Evolutionary conservation across 768 basidiomycete species (phyloP).

Genomic region (Xerocomellus intermedius): DNA sequence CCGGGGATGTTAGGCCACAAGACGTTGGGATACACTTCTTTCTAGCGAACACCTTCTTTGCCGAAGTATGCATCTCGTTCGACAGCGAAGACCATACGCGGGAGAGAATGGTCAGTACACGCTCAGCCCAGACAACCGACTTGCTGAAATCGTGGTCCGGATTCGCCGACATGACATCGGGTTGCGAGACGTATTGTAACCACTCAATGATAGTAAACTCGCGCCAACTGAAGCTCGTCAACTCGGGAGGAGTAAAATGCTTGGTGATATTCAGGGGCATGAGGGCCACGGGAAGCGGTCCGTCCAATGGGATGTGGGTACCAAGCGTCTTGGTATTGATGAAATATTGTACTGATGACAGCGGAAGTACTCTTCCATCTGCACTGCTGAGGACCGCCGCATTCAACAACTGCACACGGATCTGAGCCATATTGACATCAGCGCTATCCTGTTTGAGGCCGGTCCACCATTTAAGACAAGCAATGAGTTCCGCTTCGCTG

Average conservation of each 20-base stretch:
- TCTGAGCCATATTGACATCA: slow-evolving; percentile 39
- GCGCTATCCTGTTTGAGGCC: slow-evolving; percentile 37
- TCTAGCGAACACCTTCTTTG: slow-evolving; percentile 41
- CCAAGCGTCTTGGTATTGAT: slow-evolving; percentile 60
- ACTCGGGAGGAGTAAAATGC: slow-evolving; percentile 48
- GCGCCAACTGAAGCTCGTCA: slow-evolving; percentile 71
- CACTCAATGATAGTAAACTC: slow-evolving; percentile 78
- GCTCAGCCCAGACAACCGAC: slow-evolving; percentile 78
- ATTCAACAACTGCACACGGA: slow-evolving; percentile 63
- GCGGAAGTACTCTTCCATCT: slow-evolving; percentile 59
- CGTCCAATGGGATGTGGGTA: slow-evolving; percentile 42
- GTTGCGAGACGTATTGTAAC: slow-evolving; percentile 61
- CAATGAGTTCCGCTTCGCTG: slow-evolving; percentile 67
- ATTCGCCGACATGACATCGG: slow-evolving; percentile 40
- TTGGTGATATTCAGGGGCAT: slow-evolving; percentile 31
- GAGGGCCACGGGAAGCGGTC: slow-evolving; percentile 11
- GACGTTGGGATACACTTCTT: slow-evolving; percentile 51
- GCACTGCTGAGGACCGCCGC: slow-evolving; percentile 58
- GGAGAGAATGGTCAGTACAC: slow-evolving; percentile 62
- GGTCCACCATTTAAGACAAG: slow-evolving; percentile 88
- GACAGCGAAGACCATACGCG: slow-evolving; percentile 70
- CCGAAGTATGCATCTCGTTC: slow-evolving; percentile 41
- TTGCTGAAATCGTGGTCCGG: slow-evolving; percentile 58
- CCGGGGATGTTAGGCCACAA: slow-evolving; percentile 66
- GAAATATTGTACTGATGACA: slow-evolving; percentile 70